Conservation (phyloP, 176 grass and related monocot species). For the Cymbopogon citratus region DNA sequence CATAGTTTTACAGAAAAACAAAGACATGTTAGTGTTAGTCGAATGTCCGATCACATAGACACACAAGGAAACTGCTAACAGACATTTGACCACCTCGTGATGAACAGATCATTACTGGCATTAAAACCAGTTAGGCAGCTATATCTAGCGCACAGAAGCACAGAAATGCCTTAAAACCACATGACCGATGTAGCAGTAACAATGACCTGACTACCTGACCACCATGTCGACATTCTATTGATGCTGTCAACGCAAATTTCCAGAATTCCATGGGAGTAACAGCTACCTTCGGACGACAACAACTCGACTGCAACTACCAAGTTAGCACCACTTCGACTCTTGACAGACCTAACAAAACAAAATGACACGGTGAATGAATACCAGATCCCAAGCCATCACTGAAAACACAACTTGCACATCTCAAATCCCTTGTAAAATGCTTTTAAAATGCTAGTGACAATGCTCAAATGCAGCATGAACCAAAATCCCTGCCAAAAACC, state of each 20-base stretch:
- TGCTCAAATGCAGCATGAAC: not conserved
- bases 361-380: conserved; percentile 5
- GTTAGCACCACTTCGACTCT: not conserved
- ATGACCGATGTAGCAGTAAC: not conserved
- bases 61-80: not conserved
- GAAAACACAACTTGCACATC: not conserved
- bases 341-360: conserved; percentile 34
- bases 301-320: conserved; percentile 8
- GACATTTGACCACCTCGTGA: not conserved
- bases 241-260: not conserved
- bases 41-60: not conserved
- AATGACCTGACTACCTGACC: not conserved
- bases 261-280: not conserved
- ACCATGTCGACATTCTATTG: not conserved
- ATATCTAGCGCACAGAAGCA: not conserved
- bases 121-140: not conserved
- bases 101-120: not conserved
- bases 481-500: not conserved
- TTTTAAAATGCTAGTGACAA: not conserved
- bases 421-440: not conserved
- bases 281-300: not conserved
- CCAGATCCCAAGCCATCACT: not conserved
- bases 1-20: not conserved
- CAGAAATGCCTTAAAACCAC: not conserved
- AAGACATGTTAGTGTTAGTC: not conserved